Base-by-base conservation (phyloP, 75 land plant genomes). In the Cryptomeria japonica region DNA sequence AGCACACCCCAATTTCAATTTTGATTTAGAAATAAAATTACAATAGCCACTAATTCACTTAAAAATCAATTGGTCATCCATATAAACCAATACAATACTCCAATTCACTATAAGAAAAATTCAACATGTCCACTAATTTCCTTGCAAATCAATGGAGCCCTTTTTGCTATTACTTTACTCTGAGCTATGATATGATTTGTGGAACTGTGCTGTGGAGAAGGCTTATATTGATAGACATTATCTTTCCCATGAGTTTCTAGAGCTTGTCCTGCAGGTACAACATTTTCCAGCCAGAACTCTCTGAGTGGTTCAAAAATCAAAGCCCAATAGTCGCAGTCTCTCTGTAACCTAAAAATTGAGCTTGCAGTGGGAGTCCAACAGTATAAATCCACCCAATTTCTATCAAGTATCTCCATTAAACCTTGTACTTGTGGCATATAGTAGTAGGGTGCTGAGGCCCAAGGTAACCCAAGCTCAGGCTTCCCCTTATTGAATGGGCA, bases 351-450 rank as follows among this genome's bases (percentile, higher is more conserved):
- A 51, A 95, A 97, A 37, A 95, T 75, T 11, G 95, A 89, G 90
- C 99, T 97, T 34, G 96, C 99, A 87, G 92, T 96, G 42, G 92
- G 91, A 25, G 96, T 96, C 99, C 99, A 97, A 82, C 98, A 95
- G 86, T 95, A 98, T 75, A 98, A 87, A 87, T 98, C 99, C 53
- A 94, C 93, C 98, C 97, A 97, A 8, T 96, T 97, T 64, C 96
- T 88, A 85, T 91, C 95, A 86, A 95, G 88, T 39, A 96, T 95
- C 92, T 96, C 97, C 89, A 96, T 89, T 83, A 92, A 92, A 16
- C 97, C 97, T 78, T 96, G 97, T n/a, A 93, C 89, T 77, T 96
- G 97, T 25, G 97, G 99, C 93, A 98, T 94, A 91, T 97, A 95
- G 90, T 98, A 97, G 88, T 93, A 92, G 16, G 99, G 99, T 44